Evolutionary conservation across 345 rosid genomes (phyloP).

Genomic region (Toxicodendron radicans): DNA sequence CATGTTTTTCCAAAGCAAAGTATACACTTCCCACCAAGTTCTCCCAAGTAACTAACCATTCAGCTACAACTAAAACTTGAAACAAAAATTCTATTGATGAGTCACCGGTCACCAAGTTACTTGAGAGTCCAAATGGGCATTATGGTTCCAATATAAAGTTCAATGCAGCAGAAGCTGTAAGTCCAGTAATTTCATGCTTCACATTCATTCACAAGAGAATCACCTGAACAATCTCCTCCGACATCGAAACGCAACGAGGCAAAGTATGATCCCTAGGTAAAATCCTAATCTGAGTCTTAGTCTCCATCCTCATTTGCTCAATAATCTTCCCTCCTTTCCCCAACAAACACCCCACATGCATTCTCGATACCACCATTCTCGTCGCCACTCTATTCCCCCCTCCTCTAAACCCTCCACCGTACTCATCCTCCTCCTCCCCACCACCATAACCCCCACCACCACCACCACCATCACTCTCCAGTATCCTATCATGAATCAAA

Average conservation of each 20-base stretch:
- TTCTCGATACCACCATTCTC: slow-evolving; percentile 85
- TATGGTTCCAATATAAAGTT: neutral
- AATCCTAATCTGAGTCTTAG: slow-evolving; percentile 98
- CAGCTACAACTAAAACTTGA: neutral
- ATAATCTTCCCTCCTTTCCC: slow-evolving; percentile 98
- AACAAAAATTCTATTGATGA: neutral
- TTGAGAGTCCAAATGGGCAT: neutral
- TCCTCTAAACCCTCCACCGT: slow-evolving; percentile 41
- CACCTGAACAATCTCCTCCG: slow-evolving; percentile 98
- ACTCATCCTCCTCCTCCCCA: slow-evolving; percentile 57
- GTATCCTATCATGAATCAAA: slow-evolving; percentile 81
- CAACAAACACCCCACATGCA: slow-evolving; percentile 95
- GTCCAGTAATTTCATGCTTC: neutral
- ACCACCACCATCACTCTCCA: slow-evolving; percentile 68
- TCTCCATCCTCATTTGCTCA: slow-evolving; percentile 98
- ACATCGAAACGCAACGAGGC: slow-evolving; percentile 81
- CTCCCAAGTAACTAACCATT: neutral
- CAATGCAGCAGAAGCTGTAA: neutral
- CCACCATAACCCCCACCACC: slow-evolving; percentile 33
- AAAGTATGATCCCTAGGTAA: slow-evolving; percentile 84
- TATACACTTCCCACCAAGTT: neutral
- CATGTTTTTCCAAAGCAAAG: neutral
- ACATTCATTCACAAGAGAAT: neutral
- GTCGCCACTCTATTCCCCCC: slow-evolving; percentile 68
- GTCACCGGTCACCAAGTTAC: neutral